Evolutionary conservation across 2,329 filamentous ascomycete species (phyloP), one percentile per base, ranked within the genome.

Genomic region (Aspergillus tamarii): DNA sequence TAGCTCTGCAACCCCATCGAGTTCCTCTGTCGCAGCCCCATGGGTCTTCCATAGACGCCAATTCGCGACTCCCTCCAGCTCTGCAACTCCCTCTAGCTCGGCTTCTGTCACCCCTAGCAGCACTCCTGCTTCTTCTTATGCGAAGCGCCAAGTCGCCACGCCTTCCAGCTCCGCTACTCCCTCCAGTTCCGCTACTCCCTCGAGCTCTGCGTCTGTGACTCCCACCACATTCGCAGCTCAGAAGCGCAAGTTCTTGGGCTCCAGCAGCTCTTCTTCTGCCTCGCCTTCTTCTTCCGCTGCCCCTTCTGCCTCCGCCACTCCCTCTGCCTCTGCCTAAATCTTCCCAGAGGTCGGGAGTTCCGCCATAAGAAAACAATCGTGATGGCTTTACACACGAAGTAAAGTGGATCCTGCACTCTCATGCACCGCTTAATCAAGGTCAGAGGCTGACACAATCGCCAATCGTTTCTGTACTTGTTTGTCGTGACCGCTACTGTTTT

Each of bases 161-260:
- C 28, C 50, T 36, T 52, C 48, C 9, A 52, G 48, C 48, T 52
- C 48, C 16, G 48, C 48, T 28, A 52, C 28, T 11, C 48, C 48
- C 14, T 52, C 48, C 6, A 54, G 50, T 19, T 30, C 46, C 6
- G 46, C 26, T 4, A 36, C 50, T n/a, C 50, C 50, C 3, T 54
- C 50, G 7, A 54, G 50, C 50, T 36, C 50, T 21, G 50, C 50
- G 16, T 54, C 50, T 14, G 30, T 54, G n/a, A 55, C 52, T 39
- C 52, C 52, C 6, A 39, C 52, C 52, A 41, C 32, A 21, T 55
- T 55, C 32, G 32, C 32, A 7, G 21, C 10, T 19, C 34, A 26
- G 52, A 55, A 39, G 32, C 52, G 52, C 52, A 36, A 55, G 52
- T 39, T 54, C 52, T 23, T 19, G 14, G 9, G 52, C n/a, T 54